Conservation (phyloP, 176 grass and related monocot species). For the Tillandsia fasciculata region DNA sequence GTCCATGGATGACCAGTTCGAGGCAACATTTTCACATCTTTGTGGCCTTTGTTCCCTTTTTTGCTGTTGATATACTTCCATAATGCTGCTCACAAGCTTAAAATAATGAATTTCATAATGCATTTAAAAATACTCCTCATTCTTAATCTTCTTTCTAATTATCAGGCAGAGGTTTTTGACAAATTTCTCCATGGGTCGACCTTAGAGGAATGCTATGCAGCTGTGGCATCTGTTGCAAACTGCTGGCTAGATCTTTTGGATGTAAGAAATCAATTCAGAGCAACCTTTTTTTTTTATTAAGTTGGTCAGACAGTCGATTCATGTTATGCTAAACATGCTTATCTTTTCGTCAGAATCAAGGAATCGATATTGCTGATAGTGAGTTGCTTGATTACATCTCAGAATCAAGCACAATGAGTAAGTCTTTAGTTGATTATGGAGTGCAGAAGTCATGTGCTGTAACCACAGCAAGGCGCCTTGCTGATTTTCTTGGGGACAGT, state of each 20-base stretch:
- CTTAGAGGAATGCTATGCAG: slow-evolving; percentile 90
- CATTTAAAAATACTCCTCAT: neutral
- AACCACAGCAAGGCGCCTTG: slow-evolving; percentile 86
- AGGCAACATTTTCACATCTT: too few relatives aligned
- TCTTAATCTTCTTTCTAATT: slow-evolving; percentile 22
- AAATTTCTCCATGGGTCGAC: slow-evolving; percentile 97
- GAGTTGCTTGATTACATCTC: slow-evolving; percentile 96
- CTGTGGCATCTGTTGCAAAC: slow-evolving; percentile 95
- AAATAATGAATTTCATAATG: neutral
- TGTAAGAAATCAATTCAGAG: slow-evolving; percentile 36
- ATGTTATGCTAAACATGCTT: slow-evolving; percentile 18
- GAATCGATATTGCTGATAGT: slow-evolving; percentile 84
- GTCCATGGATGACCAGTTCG: too few relatives aligned
- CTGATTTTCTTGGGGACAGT: slow-evolving; percentile 81
- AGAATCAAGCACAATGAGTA: slow-evolving; percentile 98
- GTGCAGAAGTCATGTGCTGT: slow-evolving; percentile 93
- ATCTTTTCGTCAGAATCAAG: slow-evolving; percentile 69
- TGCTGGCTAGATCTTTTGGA: slow-evolving; percentile 89
- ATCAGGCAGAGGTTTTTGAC: slow-evolving; percentile 92
- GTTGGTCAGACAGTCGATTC: slow-evolving; percentile 11
- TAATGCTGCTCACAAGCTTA: too few relatives aligned
- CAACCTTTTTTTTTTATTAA: neutral
- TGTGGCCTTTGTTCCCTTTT: too few relatives aligned
- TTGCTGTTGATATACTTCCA: too few relatives aligned
- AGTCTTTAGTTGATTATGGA: slow-evolving; percentile 89